Percentiles rank a stretch among this genome's conserved stretches.
phyloP scores from a whole-genome alignment of 768 basidiomycete genomes.

The Collybia mongolica region DNA sequence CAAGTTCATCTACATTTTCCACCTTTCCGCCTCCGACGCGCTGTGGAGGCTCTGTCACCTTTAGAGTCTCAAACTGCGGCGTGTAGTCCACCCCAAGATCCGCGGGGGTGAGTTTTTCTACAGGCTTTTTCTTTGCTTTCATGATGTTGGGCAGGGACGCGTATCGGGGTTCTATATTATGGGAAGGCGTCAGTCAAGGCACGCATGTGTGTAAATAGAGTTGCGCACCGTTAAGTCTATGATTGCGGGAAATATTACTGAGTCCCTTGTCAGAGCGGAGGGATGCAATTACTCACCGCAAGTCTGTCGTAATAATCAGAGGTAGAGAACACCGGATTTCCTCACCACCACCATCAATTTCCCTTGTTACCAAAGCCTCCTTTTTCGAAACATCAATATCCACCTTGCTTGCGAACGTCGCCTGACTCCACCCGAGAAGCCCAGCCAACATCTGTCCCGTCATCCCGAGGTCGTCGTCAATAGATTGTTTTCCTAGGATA shows the following conservation, averaged over 20 bases:
- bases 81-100: slow-evolving; percentile 85
- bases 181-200: slow-evolving; percentile 1
- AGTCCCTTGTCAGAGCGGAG: background rate
- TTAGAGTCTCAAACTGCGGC: slow-evolving; percentile 81
- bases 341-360: slow-evolving; percentile 94
- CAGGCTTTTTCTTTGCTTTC: slow-evolving; percentile 99
- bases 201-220: background rate
- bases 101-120: slow-evolving; percentile 76
- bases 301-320: slow-evolving; percentile 86
- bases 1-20: slow-evolving; percentile 82
- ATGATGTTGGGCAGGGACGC: slow-evolving; percentile 97
- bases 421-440: slow-evolving; percentile 88
- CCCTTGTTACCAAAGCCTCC: slow-evolving; percentile 73
- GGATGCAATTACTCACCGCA: slow-evolving; percentile 56
- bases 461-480: slow-evolving; percentile 94
- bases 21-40: slow-evolving; percentile 94
- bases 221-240: slow-evolving; percentile 67
- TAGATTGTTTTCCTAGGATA: slow-evolving; percentile 97
- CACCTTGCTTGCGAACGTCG: slow-evolving; percentile 90
- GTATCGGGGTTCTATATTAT: slow-evolving; percentile 80
- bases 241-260: background rate
- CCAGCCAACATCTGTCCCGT: slow-evolving; percentile 98
- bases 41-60: slow-evolving; percentile 86
- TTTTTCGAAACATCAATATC: slow-evolving; percentile 64
- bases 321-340: slow-evolving; percentile 80